Evolutionary conservation across 2,329 filamentous ascomycete genomes (phyloP), one percentile per base, ranked within the genome.

Genomic region (Talaromyces sp.): DNA sequence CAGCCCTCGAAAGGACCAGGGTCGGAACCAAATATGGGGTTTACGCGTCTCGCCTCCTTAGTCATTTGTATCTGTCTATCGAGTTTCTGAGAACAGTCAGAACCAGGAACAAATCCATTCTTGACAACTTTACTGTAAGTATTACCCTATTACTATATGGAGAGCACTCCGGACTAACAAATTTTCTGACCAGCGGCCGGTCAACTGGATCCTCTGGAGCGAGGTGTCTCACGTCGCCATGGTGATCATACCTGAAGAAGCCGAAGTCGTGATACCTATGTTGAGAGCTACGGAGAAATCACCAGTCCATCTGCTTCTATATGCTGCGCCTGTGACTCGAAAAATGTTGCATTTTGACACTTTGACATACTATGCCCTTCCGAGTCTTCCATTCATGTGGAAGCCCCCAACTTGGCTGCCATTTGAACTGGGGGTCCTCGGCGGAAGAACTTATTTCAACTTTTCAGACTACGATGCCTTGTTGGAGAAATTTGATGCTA

Each of bases 181-280:
- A 21, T 11, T 50, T 17, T 19, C 17, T 80, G 74, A 31, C 28
- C 57, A 73, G 63, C 75, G 79, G 1, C 70, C 80, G 0, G 81
- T 86, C 0, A 80, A 84, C 25, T 89, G 84, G 84, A 65, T 89
- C 2, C 67, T 89, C 0, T 61, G 50, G 54, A 57, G 60, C 11
- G 22, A 40, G 17, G 19, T 21, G 2, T 57, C 53, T 15, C n/a
- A 53, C 11, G 31, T 74, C 0, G 85, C 79, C 0, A 61, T 89
- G 0, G 67, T 89, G 1, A 65, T 89, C 1, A 83, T 82, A 28
- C 82, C 84, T 0, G 85, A 89, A 62, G 86, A 89, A 66, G 84
- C 80, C 0, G 83, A 89, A 57, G 46, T 64, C 0, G 62, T 88
- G 0, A 75, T 89, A 45, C 57, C 53, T 11, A 5, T 51, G 3